Base-by-base conservation (phyloP, 2,329 filamentous ascomycete genomes). In the Ophiostoma angusticollis region DNA sequence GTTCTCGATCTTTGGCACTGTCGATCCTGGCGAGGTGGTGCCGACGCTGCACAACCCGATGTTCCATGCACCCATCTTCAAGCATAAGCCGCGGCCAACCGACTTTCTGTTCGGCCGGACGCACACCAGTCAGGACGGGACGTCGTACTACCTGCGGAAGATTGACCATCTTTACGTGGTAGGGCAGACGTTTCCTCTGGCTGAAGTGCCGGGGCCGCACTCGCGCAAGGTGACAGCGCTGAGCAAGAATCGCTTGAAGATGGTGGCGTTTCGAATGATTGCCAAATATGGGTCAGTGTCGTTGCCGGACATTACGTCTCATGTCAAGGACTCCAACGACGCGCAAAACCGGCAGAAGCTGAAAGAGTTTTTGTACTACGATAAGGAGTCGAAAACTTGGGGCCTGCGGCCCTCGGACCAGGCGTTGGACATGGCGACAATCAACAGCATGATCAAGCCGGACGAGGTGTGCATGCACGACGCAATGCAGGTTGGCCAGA, bases 311-410 rank as follows among this genome's bases (percentile, higher is more conserved):
- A 82, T 98, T 27, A 95, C 87, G 3, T 82, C 78, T 31, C 91
- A 98, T 56, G 84, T 96, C 45, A 84, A 85, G 7, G 89, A 91
- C 28, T 91, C 86, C 6, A 91, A 84, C 16, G 89, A 96, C 54
- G 86, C 91, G 40, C 89, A 96, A 54, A 96, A 95, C 50, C 76
- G 91, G 24, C 87, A 93, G 53, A 95, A 96, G 59, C 79, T 98
- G 62, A 91, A 95, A 53, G 91, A 98, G 51, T 96, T 98, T 57
- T 78, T 98, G 49, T 72, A 78, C 35, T 96, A 95, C 54, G 81
- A 91, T 52, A 87, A 93, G 53, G 81, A 86, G 14, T 73, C 79
- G 38, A 87, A 87, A 52, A 83, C 84, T 23, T 98, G 91, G 91
- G 76, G 80, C 21, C 72, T 93, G 46, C 74, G 74, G 36, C 65